These are phyloP conservation scores for Datura wrightii DNA, from an alignment of 257 asterid species.

Conservation along the genomic window DNA sequence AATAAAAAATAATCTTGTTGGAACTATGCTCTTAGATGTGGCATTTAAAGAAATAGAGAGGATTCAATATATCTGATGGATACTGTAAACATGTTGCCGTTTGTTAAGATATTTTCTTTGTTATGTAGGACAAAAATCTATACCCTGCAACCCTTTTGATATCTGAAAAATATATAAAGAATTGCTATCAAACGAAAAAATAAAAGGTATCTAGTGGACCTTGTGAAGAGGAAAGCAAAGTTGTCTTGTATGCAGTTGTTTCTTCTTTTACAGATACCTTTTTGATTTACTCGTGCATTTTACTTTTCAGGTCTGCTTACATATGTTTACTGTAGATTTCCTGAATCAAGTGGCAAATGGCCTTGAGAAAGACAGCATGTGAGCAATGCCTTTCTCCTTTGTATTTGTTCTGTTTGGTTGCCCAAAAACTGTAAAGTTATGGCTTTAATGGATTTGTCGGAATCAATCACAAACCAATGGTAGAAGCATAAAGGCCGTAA, in stretches of 20 bases:
- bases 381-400: constrained; percentile 42
- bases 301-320: constrained; percentile 87
- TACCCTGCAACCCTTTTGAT: background rate
- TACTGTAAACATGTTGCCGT: background rate
- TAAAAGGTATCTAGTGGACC: background rate
- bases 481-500: background rate
- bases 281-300: background rate
- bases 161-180: background rate
- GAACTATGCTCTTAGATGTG: background rate
- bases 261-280: background rate
- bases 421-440: background rate
- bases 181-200: background rate
- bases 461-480: background rate
- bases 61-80: background rate
- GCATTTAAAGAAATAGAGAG: background rate
- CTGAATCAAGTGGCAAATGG: constrained; percentile 95
- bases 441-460: background rate
- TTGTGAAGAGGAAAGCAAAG: background rate
- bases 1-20: background rate
- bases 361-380: constrained; percentile 97
- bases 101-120: background rate
- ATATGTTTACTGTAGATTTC: constrained; percentile 91
- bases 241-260: background rate
- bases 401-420: constrained; percentile 9
- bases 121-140: background rate